Evolutionary conservation across 176 grass and related monocot genomes (phyloP).

Genomic region (Dactylis glomerata): DNA sequence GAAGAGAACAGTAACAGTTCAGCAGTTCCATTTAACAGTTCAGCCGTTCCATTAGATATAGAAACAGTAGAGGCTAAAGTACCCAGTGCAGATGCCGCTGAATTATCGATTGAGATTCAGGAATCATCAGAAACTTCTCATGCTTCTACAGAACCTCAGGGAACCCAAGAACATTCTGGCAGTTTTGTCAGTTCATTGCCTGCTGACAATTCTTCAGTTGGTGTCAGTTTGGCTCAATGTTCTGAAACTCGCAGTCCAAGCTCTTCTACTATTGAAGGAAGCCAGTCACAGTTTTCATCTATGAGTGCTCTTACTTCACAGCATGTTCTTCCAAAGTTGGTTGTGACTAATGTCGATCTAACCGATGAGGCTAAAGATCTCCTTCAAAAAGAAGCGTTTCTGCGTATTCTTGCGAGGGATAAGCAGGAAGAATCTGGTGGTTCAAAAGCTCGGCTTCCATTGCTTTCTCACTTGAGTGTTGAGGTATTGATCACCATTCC

Average conservation of each 20-base stretch:
- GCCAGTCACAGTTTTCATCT: slow-evolving; percentile 47
- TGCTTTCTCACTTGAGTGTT: slow-evolving; percentile 85
- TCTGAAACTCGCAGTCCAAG: slow-evolving; percentile 66
- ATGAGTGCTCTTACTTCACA: slow-evolving; percentile 36
- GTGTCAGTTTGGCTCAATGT: slow-evolving; percentile 39
- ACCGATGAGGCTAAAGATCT: slow-evolving; percentile 83
- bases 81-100: slow-evolving; percentile 45
- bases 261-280: slow-evolving; percentile 48
- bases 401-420: slow-evolving; percentile 74
- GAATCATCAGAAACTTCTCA: slow-evolving; percentile 80
- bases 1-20: slow-evolving; percentile 41
- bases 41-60: slow-evolving; percentile 33
- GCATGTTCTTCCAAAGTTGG: slow-evolving; percentile 81
- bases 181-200: slow-evolving; percentile 51
- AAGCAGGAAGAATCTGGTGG: slow-evolving; percentile 66
- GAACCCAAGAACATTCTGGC: slow-evolving; percentile 53
- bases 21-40: slow-evolving; percentile 33
- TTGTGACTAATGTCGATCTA: slow-evolving; percentile 66
- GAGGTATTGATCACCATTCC: slow-evolving; percentile 62
- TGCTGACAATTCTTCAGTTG: slow-evolving; percentile 51
- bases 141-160: slow-evolving; percentile 57
- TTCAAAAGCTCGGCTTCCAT: slow-evolving; percentile 53
- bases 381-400: slow-evolving; percentile 77
- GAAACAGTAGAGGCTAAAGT: slow-evolving; percentile 52
- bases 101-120: slow-evolving; percentile 44